A percentile compares a stretch with the other conserved stretches of the same genome.
phyloP scores from a whole-genome alignment of 2,329 filamentous ascomycete species.

The Fusarium annulatum region DNA sequence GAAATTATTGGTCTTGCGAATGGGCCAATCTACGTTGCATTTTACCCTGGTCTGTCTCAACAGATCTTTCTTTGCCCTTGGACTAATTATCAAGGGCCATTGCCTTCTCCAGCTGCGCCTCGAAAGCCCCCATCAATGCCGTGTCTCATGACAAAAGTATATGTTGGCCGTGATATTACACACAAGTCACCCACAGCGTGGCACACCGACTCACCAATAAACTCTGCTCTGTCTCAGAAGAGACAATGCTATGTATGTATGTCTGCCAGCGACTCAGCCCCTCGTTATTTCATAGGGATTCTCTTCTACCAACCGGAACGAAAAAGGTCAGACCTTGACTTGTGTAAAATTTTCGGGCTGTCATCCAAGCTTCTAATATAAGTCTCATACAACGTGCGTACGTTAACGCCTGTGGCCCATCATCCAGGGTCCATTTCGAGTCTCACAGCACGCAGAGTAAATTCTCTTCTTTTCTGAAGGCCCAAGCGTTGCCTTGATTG shows the following conservation, averaged over 20 bases:
- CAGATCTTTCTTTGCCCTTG: constrained; percentile 9
- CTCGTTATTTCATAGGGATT: not conserved
- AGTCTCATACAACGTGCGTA: not conserved
- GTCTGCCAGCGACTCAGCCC: not conserved
- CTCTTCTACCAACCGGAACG: not conserved
- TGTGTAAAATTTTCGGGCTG: not conserved
- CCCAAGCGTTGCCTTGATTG: constrained; percentile 16
- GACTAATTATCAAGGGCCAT: constrained; percentile 5
- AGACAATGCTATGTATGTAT: constrained; percentile 12
- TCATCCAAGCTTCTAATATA: constrained; percentile 26
- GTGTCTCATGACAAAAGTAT: constrained; percentile 17
- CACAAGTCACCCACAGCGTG: constrained; percentile 18
- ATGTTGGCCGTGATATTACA: constrained; percentile 13
- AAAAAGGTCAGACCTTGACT: not conserved
- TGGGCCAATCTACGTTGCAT: constrained; percentile 30
- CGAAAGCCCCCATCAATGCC: constrained; percentile 31
- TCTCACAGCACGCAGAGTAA: not conserved
- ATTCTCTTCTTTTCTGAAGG: not conserved
- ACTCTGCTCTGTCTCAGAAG: constrained; percentile 18
- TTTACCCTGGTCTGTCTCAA: constrained; percentile 1
- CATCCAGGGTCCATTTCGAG: constrained; percentile 12
- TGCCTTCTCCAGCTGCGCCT: constrained; percentile 23
- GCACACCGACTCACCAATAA: constrained; percentile 19
- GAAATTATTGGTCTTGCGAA: constrained; percentile 27
- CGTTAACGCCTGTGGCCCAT: not conserved